These are phyloP conservation scores for Penicillium steckii DNA, from an alignment of 495 filamentous ascomycete species.

Conservation along the genomic window DNA sequence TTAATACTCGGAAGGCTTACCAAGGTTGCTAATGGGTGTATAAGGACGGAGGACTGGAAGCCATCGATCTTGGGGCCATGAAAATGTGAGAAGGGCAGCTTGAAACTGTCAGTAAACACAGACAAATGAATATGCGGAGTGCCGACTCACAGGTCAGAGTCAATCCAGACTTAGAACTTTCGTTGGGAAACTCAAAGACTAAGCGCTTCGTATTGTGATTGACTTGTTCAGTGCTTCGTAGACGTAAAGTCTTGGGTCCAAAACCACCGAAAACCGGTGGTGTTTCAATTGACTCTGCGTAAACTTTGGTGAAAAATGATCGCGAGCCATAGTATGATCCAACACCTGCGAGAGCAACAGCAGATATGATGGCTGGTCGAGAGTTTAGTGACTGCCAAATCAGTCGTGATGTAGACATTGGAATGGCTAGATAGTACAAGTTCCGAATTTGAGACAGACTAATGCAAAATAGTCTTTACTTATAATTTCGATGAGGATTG, in stretches of 20 bases:
- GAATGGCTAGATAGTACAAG: not conserved
- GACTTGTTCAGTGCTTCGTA: slow-evolving; percentile 51
- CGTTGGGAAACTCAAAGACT: slow-evolving; percentile 58
- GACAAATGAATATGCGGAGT: not conserved
- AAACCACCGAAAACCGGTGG: slow-evolving; percentile 22
- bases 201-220: slow-evolving; percentile 67
- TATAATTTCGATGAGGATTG: too few species aligned
- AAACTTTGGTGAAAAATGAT: slow-evolving; percentile 10
- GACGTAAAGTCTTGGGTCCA: slow-evolving; percentile 24
- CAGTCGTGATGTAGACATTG: slow-evolving; percentile 4
- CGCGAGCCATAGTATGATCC: slow-evolving; percentile 20
- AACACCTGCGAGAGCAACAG: slow-evolving; percentile 11
- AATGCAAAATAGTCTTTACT: too few species aligned
- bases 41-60: slow-evolving; percentile 58
- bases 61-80: slow-evolving; percentile 50
- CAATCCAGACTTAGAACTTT: slow-evolving; percentile 49
- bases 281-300: slow-evolving; percentile 24
- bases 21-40: slow-evolving; percentile 54
- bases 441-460: too few species aligned
- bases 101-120: not conserved
- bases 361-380: not conserved
- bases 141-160: slow-evolving; percentile 46
- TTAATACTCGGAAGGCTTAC: too few species aligned
- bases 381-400: slow-evolving; percentile 1
- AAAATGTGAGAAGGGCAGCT: slow-evolving; percentile 56